Conservation (phyloP, 495 filamentous ascomycete genomes). For the Penicillium salamii region DNA sequence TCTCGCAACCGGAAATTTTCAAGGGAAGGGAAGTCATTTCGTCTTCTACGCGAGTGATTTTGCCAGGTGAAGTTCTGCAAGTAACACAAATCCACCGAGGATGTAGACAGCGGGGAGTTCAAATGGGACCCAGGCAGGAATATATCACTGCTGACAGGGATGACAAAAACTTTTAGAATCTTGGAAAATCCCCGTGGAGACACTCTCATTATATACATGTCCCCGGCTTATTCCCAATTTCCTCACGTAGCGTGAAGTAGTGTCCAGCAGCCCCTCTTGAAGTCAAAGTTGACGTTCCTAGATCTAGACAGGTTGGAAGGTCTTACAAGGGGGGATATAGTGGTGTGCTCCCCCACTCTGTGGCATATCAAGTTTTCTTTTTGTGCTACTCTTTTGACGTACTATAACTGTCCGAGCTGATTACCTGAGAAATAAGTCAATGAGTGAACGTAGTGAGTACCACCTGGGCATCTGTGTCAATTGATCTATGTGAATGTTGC, state of each 20-base stretch:
- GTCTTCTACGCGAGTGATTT: background rate
- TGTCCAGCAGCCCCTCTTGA: background rate
- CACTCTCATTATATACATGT: background rate
- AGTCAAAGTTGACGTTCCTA: background rate
- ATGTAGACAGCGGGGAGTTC: no score
- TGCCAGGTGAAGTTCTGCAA: no score
- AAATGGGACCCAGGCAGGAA: no score
- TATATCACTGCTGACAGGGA: no score
- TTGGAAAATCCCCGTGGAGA: no score
- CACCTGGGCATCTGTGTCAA: no score
- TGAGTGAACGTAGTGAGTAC: no score
- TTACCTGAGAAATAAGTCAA: no score
- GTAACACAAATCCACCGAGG: no score
- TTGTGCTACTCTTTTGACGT: background rate
- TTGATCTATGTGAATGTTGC: no score
- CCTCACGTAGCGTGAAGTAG: background rate
- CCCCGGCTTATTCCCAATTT: background rate
- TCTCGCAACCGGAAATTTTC: background rate
- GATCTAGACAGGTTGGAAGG: background rate
- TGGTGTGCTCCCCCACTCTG: background rate
- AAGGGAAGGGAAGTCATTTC: background rate
- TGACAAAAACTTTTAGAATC: no score
- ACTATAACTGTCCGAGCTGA: background rate
- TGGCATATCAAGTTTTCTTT: background rate
- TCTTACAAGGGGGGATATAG: background rate